A percentile compares a stretch with the other conserved stretches of the same genome.
These are phyloP conservation scores for Fusarium stilboides DNA, from an alignment of 2,329 filamentous ascomycete genomes.

Conservation along the genomic window DNA sequence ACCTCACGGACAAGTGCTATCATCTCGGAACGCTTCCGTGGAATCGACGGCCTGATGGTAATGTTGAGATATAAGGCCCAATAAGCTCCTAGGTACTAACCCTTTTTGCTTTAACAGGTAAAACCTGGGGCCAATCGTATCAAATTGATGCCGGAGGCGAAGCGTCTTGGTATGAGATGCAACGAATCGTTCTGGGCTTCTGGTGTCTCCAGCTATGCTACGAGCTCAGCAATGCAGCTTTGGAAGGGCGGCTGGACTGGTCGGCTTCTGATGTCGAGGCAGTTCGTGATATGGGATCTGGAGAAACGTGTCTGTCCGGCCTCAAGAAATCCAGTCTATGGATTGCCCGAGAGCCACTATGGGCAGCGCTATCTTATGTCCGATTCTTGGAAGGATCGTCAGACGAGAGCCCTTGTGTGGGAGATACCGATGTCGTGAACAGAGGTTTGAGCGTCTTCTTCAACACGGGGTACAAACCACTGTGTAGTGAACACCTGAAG, in stretches of 20 bases:
- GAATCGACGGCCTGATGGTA: slow-evolving; percentile 10
- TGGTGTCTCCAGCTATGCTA: slow-evolving; percentile 32
- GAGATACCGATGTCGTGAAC: slow-evolving; percentile 7
- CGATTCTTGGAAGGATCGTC: slow-evolving; percentile 1
- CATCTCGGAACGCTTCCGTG: slow-evolving; percentile 10
- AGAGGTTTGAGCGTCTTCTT: slow-evolving; percentile 19
- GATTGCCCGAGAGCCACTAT: slow-evolving; percentile 21
- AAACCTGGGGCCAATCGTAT: slow-evolving; percentile 22
- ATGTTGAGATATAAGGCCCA: no score
- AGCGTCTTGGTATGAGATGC: slow-evolving; percentile 35
- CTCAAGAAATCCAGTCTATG: slow-evolving; percentile 9
- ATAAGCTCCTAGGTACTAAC: no score
- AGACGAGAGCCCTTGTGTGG: slow-evolving; percentile 16
- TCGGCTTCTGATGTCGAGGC: slow-evolving; percentile 3
- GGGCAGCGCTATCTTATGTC: slow-evolving; percentile 24
- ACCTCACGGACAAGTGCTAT: slow-evolving; percentile 24
- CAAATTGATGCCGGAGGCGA: slow-evolving; percentile 14
- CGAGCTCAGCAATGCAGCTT: slow-evolving; percentile 33
- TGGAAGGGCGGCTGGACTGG: slow-evolving; percentile 26
- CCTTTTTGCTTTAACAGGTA: no score
- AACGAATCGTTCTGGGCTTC: slow-evolving; percentile 24
- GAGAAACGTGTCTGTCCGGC: neutral
- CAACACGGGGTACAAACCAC: slow-evolving; percentile 18
- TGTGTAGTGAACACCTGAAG: neutral
- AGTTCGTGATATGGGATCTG: slow-evolving; percentile 25